Evolutionary conservation across 2,329 filamentous ascomycete species (phyloP), one percentile per base, ranked within the genome.

Genomic region (Colletotrichum costaricense): DNA sequence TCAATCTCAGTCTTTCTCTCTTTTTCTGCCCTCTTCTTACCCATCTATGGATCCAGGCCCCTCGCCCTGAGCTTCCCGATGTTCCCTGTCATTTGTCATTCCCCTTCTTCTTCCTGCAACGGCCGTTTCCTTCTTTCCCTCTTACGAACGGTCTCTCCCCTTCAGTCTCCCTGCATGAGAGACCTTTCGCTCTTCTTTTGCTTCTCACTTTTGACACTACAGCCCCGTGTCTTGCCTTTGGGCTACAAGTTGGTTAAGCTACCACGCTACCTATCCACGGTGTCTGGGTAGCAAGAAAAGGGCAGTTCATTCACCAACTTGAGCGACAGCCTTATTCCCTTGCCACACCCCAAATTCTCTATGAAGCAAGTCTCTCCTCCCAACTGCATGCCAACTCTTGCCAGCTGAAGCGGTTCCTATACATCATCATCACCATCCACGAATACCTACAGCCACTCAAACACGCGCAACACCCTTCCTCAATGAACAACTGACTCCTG

Each of bases 1-100:
- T 59, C 38, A 58, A 62, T 64, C 60, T 42, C 46, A 42, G 35
- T 55, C 63, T 63, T 59, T 42, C 58, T 66, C 56, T 62, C 49
- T 46, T 30, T 33, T 26, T 54, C 24, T 64, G 30, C 60, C 60
- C 58, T 35, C 55, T 12, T 46, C 59, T 11, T 49, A n/a, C 26
- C 55, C 33, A 52, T 60, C 35, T 38, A 42, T 55, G n/a, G 59
- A 30, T 24, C 22, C 33, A 63, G 67, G 38, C 28, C 58, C 55
- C 22, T 42, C 42, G n/a, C 56, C 24, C 72, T 63, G 62, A 12
- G 42, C 14, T 38, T 54, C 24, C 56, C n/a, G 28, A 24, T 46
- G 46, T 24, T 59, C 28, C 58, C 46, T 55, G 22, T 63, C 73
- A 73, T 73, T 73, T 73, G 72, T 74, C 72, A 72, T 72, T 71